These are phyloP conservation scores for Remersonia thermophila DNA, from an alignment of 2,329 filamentous ascomycete genomes.

Conservation along the genomic window DNA sequence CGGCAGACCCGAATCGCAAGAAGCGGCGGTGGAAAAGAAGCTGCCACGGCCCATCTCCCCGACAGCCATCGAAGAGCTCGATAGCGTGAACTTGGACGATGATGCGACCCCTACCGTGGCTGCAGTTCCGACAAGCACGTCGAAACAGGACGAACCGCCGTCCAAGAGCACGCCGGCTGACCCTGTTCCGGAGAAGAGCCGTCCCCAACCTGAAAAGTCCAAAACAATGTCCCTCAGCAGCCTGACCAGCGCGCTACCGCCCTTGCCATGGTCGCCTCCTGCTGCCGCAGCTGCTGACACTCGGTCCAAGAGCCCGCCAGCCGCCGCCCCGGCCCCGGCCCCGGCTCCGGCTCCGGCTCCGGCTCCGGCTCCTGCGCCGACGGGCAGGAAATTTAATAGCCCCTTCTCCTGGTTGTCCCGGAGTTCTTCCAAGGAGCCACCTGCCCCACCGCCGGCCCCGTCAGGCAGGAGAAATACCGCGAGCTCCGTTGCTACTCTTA, in stretches of 20 bases:
- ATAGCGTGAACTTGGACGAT: constrained; percentile 57
- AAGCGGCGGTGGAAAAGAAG: constrained; percentile 12
- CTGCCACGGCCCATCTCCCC: constrained; percentile 28
- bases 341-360: constrained; percentile 26
- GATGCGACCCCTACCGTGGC: constrained; percentile 24
- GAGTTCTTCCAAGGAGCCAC: constrained; percentile 46
- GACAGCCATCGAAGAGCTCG: constrained; percentile 31
- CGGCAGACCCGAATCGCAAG: constrained; percentile 13
- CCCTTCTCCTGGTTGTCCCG: constrained; percentile 80
- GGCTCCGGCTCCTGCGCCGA: constrained; percentile 23
- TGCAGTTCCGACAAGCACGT: background rate
- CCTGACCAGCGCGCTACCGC: constrained; percentile 58
- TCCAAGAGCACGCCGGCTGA: too few species aligned
- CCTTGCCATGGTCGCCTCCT: constrained; percentile 58
- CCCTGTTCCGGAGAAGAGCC: constrained; percentile 17
- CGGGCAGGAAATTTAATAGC: constrained; percentile 63
- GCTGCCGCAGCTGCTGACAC: constrained; percentile 30
- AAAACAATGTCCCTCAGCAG: constrained; percentile 53
- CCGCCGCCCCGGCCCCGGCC: constrained; percentile 20
- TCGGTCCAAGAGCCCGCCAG: constrained; percentile 33
- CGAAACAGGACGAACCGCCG: too few species aligned
- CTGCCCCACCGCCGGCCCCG: constrained; percentile 39
- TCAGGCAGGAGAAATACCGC: constrained; percentile 58
- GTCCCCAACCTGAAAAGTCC: constrained; percentile 23
- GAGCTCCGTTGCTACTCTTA: constrained; percentile 65